These are phyloP conservation scores for Rhodomyrtus psidioides DNA, from an alignment of 441 rosid genomes.

Conservation along the genomic window DNA sequence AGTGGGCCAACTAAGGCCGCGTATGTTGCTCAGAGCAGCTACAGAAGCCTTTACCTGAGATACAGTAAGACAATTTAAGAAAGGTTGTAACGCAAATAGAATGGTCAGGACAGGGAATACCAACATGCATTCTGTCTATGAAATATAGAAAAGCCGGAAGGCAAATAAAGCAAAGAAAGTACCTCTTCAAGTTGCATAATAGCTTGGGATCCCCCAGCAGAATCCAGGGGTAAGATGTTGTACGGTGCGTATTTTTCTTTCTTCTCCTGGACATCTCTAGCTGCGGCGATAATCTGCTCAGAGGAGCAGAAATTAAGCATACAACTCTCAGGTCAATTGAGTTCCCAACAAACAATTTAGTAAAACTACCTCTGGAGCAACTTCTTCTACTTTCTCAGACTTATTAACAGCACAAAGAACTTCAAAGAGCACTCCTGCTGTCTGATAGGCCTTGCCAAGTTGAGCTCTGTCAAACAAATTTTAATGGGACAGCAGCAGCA, in stretches of 20 bases:
- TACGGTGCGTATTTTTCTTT: slow-evolving; percentile 90
- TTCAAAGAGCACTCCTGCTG: slow-evolving; percentile 98
- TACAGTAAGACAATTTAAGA: neutral
- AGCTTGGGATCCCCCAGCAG: slow-evolving; percentile 89
- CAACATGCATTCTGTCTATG: neutral
- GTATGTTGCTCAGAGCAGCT: slow-evolving; percentile 81
- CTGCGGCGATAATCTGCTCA: slow-evolving; percentile 86
- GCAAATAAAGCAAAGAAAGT: neutral
- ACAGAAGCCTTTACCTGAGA: slow-evolving; percentile 87
- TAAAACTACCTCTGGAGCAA: slow-evolving; percentile 84
- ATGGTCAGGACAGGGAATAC: neutral
- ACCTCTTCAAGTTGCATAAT: slow-evolving; percentile 98
- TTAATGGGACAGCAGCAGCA: neutral
- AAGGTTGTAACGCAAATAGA: neutral
- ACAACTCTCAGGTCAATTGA: neutral
- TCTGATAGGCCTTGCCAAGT: slow-evolving; percentile 97
- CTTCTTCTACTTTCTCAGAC: slow-evolving; percentile 97
- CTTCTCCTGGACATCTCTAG: slow-evolving; percentile 96
- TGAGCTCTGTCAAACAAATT: slow-evolving; percentile 61
- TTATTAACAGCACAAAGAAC: slow-evolving; percentile 95
- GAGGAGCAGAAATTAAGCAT: neutral
- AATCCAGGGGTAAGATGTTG: slow-evolving; percentile 94
- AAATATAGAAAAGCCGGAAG: neutral
- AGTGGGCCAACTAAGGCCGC: slow-evolving; percentile 83
- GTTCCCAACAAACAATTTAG: neutral